Evolutionary conservation across 768 basidiomycete genomes (phyloP), one percentile per base, ranked within the genome.

Genomic region (Tylopilus vinaceipallidus): DNA sequence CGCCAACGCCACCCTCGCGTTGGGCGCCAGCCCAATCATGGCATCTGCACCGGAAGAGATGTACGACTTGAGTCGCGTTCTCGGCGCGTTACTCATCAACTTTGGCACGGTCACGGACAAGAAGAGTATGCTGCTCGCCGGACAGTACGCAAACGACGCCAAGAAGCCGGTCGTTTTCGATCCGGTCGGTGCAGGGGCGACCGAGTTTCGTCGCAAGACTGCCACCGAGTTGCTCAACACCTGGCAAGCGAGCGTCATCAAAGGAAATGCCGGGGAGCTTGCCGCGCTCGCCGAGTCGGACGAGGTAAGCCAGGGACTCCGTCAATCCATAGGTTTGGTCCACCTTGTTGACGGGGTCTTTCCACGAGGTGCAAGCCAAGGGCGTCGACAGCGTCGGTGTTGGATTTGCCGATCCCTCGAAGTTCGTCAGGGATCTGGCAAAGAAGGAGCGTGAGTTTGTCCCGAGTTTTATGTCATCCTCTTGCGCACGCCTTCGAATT

Each of bases 21-120:
- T 97, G 4, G 88, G 89, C 16, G 92, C 84, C 13, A 93, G 90
- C 51, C 95, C 95, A 0, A 94, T 98, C 63, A 98, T 98, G 95
- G 89, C 94, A 3, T 86, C 88, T 17, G 82, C 86, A 20, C 77
- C 85, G 1, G 74, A 78, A 50, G 95, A 98, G 64, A 92, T 93
- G 77, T 77, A 80, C 23, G 89, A 95, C 52, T 75, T 98, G 17
- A 74, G 82, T 46, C 71, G 72, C 29, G 77, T 84, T 40, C 78
- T 79, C 38, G 81, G 82, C 14, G 83, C 83, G 1, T 73, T 95
- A 16, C 75, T 98, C 5, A 74, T 97, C 52, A 97, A 98, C 66
- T 88, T 95, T 50, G 95, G 95, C 32, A 92, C 91, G 3, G 68
- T 93, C 61, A 76, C 75, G 12, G 77, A 82, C 46, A 74, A 83